Evolutionary conservation across 2,329 filamentous ascomycete species (phyloP).

Genomic region (Hortaea werneckii): DNA sequence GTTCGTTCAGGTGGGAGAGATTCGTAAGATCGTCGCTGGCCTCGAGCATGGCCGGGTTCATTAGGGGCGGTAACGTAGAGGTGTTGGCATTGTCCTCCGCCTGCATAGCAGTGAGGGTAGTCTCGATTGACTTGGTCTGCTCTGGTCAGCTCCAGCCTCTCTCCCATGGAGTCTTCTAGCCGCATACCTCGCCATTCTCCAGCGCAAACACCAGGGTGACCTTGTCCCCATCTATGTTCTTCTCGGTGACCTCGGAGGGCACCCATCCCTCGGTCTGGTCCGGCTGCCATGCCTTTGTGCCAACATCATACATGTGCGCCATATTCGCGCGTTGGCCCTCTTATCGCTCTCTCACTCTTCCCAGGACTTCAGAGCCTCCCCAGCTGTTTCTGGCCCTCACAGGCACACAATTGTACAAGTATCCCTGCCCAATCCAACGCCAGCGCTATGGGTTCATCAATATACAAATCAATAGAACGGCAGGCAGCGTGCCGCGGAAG

Average conservation of each 20-base stretch:
- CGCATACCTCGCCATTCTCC: constrained; percentile 78
- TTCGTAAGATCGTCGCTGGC: constrained; percentile 97
- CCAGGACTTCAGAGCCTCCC: background rate
- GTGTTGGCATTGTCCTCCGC: constrained; percentile 57
- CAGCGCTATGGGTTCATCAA: background rate
- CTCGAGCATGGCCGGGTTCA: constrained; percentile 98
- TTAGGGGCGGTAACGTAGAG: constrained; percentile 74
- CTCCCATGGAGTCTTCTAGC: background rate
- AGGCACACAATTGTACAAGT: background rate
- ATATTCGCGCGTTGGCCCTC: constrained; percentile 1
- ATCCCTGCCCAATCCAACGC: background rate
- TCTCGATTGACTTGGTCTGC: constrained; percentile 70
- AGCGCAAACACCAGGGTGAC: constrained; percentile 79
- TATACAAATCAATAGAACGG: background rate
- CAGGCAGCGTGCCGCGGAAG: background rate
- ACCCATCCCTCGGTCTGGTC: constrained; percentile 95
- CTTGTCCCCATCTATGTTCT: constrained; percentile 73
- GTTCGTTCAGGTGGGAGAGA: constrained; percentile 94
- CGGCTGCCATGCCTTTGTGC: constrained; percentile 96
- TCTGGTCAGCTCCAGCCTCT: constrained; percentile 1
- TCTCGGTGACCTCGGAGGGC: constrained; percentile 85
- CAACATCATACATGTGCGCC: constrained; percentile 72
- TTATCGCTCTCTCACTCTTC: background rate
- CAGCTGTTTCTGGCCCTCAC: background rate
- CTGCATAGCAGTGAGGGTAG: constrained; percentile 65